A percentile compares a stretch with the other conserved stretches of the same genome.
Conservation (phyloP, 768 basidiomycete genomes). For the Tulasnella sp. region DNA sequence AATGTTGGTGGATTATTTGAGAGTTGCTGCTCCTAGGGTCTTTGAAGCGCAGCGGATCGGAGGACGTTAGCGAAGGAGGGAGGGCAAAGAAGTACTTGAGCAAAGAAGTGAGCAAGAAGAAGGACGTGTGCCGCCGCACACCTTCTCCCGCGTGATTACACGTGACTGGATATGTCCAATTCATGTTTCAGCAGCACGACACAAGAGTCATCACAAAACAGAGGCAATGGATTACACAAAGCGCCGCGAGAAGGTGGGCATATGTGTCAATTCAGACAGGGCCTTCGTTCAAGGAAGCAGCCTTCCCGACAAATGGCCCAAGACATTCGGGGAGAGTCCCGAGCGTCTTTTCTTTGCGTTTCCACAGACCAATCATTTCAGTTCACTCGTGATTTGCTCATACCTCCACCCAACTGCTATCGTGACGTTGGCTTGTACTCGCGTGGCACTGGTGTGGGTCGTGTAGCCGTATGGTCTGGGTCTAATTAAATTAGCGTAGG, state of each 20-base stretch:
- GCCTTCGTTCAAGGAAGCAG: not conserved
- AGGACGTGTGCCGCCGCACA: not conserved
- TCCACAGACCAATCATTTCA: not conserved
- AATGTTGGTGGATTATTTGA: conserved; percentile 20
- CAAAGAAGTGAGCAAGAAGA: not conserved
- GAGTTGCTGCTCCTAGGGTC: not conserved
- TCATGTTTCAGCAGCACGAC: too few species aligned
- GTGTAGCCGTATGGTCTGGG: too few species aligned
- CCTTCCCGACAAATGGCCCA: too few species aligned
- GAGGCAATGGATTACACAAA: too few species aligned
- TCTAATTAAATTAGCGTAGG: not conserved
- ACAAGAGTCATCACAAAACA: too few species aligned
- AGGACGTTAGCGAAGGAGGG: not conserved
- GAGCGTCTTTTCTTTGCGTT: not conserved
- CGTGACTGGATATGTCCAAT: too few species aligned
- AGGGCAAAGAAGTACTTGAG: not conserved
- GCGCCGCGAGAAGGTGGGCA: too few species aligned
- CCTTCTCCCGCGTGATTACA: too few species aligned
- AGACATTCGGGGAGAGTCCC: too few species aligned
- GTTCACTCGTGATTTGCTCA: not conserved
- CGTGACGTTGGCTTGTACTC: not conserved
- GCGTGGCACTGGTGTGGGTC: too few species aligned
- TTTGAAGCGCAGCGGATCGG: not conserved
- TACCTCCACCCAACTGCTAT: not conserved
- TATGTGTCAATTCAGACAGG: not conserved